phyloP scores from a whole-genome alignment of 768 basidiomycete genomes.

The Amanita molliuscula region DNA sequence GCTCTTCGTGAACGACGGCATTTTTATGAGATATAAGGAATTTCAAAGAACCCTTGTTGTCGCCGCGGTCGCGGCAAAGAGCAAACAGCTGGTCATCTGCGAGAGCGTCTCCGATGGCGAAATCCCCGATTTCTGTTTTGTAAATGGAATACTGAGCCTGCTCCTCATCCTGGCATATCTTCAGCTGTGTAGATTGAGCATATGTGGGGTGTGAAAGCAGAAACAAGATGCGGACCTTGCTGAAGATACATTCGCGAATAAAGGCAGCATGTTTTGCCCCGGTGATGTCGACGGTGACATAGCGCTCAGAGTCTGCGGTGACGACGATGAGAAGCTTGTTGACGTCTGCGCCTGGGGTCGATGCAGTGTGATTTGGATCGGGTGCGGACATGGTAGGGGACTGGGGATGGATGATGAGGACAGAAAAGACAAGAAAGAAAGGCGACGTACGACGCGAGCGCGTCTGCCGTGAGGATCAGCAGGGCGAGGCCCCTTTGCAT shows the following conservation, averaged over 20 bases:
- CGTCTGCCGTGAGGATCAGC: slow-evolving; percentile 13
- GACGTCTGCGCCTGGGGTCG: slow-evolving; percentile 14
- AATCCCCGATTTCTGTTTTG: slow-evolving; percentile 78
- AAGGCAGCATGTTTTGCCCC: slow-evolving; percentile 52
- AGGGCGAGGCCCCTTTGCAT: slow-evolving; percentile 4
- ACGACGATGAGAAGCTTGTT: slow-evolving; percentile 50
- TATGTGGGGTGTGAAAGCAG: slow-evolving; percentile 3
- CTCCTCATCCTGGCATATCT: slow-evolving; percentile 75
- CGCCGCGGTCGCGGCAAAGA: slow-evolving; percentile 63
- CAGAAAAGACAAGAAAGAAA: not conserved
- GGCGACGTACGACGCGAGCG: slow-evolving; percentile 23
- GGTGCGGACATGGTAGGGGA: slow-evolving; percentile 29
- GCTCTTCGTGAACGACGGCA: slow-evolving; percentile 47
- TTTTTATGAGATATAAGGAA: slow-evolving; percentile 67
- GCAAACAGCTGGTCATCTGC: slow-evolving; percentile 59
- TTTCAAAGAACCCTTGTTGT: slow-evolving; percentile 73
- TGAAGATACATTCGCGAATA: slow-evolving; percentile 74
- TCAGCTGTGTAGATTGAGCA: slow-evolving; percentile 36
- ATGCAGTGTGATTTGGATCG: slow-evolving; percentile 21
- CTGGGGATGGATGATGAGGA: slow-evolving; percentile 20
- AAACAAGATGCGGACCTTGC: slow-evolving; percentile 42
- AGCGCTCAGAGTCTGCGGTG: slow-evolving; percentile 69
- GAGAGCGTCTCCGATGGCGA: slow-evolving; percentile 65
- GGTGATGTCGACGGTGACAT: slow-evolving; percentile 62
- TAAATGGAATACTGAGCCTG: slow-evolving; percentile 70